A percentile compares a stretch with the other conserved stretches of the same genome.
Conservation (phyloP, 768 basidiomycete genomes). For the Phaeotremella fagi region DNA sequence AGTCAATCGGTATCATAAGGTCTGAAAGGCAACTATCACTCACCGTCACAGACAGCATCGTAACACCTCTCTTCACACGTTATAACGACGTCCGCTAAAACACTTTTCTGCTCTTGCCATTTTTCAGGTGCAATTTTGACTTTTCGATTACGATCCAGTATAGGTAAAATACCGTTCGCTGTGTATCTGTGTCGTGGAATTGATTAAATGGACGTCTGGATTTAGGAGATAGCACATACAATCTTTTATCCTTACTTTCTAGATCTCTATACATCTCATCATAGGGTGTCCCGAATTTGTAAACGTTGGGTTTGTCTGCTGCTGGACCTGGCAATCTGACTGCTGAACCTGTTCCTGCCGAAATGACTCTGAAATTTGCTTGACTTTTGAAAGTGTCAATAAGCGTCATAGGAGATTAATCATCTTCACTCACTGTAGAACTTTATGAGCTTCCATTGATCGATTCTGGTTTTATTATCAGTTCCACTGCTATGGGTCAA, state of each 20-base stretch:
- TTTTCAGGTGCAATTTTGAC: conserved; percentile 91
- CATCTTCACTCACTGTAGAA: conserved; percentile 74
- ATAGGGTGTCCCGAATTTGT: conserved; percentile 94
- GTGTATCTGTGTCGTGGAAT: conserved; percentile 61
- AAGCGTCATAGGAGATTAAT: background rate
- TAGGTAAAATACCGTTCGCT: conserved; percentile 86
- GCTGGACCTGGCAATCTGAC: conserved; percentile 93
- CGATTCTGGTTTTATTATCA: conserved; percentile 62
- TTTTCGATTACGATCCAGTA: conserved; percentile 91
- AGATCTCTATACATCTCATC: conserved; percentile 92
- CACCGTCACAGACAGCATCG: conserved; percentile 97
- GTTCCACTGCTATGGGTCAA: background rate
- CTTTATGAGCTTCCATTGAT: conserved; percentile 96
- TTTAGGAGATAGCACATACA: conserved; percentile 57
- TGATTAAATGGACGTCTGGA: background rate
- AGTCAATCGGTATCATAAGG: too few relatives aligned
- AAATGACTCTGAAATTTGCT: conserved; percentile 84
- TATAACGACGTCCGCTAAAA: conserved; percentile 87
- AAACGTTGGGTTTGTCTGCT: conserved; percentile 96
- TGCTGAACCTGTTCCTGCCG: conserved; percentile 93
- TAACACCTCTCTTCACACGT: conserved; percentile 99
- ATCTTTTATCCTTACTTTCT: conserved; percentile 67
- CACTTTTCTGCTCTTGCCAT: conserved; percentile 84
- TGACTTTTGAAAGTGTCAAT: conserved; percentile 57
- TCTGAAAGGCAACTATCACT: too few relatives aligned